Base-by-base conservation (phyloP, 2,329 filamentous ascomycete species). In the Fusarium multiceps region DNA sequence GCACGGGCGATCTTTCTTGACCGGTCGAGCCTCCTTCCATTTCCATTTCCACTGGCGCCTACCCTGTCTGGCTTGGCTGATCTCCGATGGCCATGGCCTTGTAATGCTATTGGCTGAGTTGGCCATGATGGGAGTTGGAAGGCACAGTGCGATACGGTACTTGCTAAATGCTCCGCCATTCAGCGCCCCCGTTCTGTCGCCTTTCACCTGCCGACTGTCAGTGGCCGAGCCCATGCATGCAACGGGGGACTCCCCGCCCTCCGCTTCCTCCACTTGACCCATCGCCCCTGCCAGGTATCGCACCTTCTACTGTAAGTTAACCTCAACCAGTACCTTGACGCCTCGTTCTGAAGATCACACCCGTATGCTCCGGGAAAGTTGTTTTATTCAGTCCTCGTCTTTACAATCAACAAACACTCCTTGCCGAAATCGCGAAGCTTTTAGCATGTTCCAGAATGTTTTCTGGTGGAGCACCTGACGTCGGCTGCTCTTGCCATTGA, bases 11-110 rank as follows among this genome's bases (percentile, higher is more conserved):
- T 48, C 23, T 49, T 55, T 55, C 65, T 61, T 75, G 73, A 75
- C 73, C 73, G 69, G 73, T 73, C 67, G 50, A 61, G 69, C 53
- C 55, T 67, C 16, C 21, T 46, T 28, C 60, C 28, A 30, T 50
- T 42, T 55, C 55, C 60, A 37, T 37, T 37, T 37, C 64, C 58
- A 63, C 67, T 73, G 58, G 63, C 34, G 60, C 59, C 48, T 65
- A 47, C 71, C 55, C 32, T 61, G 37, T 49, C 62, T 63, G 27
- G 28, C 34, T n/a, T 37, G 42, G 43, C 21, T 56, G 34, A 37
- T 42, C 18, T 40, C 37, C 54, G 23, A 48, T 56, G 18, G 30
- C 37, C 47, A 55, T 53, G 25, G 37, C 16, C 25, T 37, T 54
- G n/a, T 47, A 47, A 59, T 55, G 23, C 42, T 13, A 66, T 72